Evolutionary conservation across 108 stramenopile genomes (phyloP).

Genomic region (Skeletonema potamos): DNA sequence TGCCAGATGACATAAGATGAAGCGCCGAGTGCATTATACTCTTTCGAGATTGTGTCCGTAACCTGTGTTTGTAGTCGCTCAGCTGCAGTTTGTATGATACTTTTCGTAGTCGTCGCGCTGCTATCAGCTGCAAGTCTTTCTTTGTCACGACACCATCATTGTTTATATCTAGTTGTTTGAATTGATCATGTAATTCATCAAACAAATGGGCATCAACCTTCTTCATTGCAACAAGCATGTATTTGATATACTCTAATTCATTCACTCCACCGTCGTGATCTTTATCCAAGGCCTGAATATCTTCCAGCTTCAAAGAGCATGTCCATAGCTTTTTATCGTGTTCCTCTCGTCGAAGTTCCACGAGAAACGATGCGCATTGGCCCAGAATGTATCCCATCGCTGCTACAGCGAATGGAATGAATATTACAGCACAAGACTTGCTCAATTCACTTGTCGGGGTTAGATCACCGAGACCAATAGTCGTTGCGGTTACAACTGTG

Average conservation of each 20-base stretch:
- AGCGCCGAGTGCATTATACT: background rate
- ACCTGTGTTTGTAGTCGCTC: slow-evolving; percentile 37
- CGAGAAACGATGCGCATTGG: slow-evolving; percentile 44
- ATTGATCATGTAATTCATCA: slow-evolving; percentile 64
- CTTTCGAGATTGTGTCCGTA: slow-evolving; percentile 2
- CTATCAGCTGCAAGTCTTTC: slow-evolving; percentile 50
- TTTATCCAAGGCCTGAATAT: slow-evolving; percentile 43
- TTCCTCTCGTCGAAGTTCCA: slow-evolving; percentile 28
- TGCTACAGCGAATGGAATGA: slow-evolving; percentile 65
- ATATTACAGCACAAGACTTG: slow-evolving; percentile 42
- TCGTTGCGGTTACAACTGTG: slow-evolving; percentile 61
- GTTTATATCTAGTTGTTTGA: slow-evolving; percentile 51
- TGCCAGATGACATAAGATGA: background rate
- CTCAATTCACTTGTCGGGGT: slow-evolving; percentile 20
- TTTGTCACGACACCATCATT: slow-evolving; percentile 51
- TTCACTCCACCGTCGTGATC: slow-evolving; percentile 56
- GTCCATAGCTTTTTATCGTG: slow-evolving; percentile 33
- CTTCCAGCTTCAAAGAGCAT: slow-evolving; percentile 52
- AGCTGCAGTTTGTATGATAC: slow-evolving; percentile 37
- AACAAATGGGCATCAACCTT: slow-evolving; percentile 64
- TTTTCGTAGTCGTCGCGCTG: slow-evolving; percentile 48
- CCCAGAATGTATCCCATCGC: slow-evolving; percentile 59
- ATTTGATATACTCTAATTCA: slow-evolving; percentile 71
- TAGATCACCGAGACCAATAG: slow-evolving; percentile 64
- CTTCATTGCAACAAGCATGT: slow-evolving; percentile 80